Evolutionary conservation across 2,329 filamentous ascomycete species (phyloP).

Genomic region (Cercospora sp.): DNA sequence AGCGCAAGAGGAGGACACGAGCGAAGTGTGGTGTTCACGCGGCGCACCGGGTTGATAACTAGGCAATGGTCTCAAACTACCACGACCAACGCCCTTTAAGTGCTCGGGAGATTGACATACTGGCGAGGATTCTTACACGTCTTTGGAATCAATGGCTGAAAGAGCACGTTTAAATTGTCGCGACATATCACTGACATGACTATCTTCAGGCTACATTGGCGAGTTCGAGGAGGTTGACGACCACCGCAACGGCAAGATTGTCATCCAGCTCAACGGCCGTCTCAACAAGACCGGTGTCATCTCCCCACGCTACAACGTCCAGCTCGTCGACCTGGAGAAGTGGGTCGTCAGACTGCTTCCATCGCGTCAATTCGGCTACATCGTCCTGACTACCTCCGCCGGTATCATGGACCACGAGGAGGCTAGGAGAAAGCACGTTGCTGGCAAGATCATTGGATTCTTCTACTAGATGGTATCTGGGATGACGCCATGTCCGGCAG

Average conservation of each 20-base stretch:
- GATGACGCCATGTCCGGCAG: constrained; percentile 1
- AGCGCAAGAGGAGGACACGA: constrained; percentile 26
- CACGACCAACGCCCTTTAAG: constrained; percentile 99
- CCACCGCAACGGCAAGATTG: constrained; percentile 99
- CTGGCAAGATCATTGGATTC: constrained; percentile 99
- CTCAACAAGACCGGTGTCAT: constrained; percentile 99
- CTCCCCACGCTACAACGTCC: constrained; percentile 98
- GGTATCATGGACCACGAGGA: constrained; percentile 99
- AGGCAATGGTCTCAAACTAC: constrained; percentile 81
- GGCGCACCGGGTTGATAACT: constrained; percentile 95
- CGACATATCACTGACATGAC: constrained; percentile 69
- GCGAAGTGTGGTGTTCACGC: neutral
- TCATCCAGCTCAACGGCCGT: constrained; percentile 98
- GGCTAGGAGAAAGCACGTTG: constrained; percentile 97
- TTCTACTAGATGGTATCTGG: constrained; percentile 68
- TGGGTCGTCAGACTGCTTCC: constrained; percentile 99
- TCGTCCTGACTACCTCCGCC: constrained; percentile 97
- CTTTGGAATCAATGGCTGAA: constrained; percentile 71
- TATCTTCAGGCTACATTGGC: constrained; percentile 83
- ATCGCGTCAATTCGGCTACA: constrained; percentile 99
- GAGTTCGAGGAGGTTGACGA: constrained; percentile 99
- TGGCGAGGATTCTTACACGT: constrained; percentile 94
- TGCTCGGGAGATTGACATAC: constrained; percentile 87
- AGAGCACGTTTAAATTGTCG: constrained; percentile 91
- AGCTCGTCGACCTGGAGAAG: constrained; percentile 96